A percentile compares a stretch with the other conserved stretches of the same genome.
Conservation (phyloP, 2,329 filamentous ascomycete genomes). For the Aspergillus uvarum region DNA sequence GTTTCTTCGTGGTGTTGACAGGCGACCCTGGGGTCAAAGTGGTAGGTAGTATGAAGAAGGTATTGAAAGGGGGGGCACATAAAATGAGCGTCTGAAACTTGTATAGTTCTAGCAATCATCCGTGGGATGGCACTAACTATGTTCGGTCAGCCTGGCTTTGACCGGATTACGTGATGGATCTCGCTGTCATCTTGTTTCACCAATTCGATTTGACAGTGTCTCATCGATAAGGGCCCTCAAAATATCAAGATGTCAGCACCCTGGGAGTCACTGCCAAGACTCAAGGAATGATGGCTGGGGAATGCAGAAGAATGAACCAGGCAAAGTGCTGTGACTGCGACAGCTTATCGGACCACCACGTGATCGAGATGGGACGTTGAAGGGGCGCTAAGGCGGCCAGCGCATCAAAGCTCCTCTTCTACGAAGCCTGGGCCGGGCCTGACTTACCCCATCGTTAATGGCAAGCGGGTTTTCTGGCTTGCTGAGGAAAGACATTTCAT, state of each 20-base stretch:
- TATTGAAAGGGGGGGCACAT: background rate
- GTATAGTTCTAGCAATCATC: background rate
- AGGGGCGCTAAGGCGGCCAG: conserved; percentile 19
- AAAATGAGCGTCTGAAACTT: background rate
- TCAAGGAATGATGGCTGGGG: conserved; percentile 35
- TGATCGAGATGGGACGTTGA: conserved; percentile 13
- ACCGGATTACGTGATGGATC: background rate
- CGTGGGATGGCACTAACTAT: too few species aligned
- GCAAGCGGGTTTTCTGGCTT: conserved; percentile 1
- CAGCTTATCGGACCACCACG: conserved; percentile 21
- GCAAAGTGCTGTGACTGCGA: background rate
- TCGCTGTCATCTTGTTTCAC: background rate
- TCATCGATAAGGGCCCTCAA: background rate
- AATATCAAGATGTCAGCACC: background rate
- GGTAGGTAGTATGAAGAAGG: background rate
- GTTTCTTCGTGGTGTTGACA: background rate
- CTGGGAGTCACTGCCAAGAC: background rate
- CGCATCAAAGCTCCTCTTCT: conserved; percentile 20
- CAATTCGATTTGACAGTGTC: background rate
- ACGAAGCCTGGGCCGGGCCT: conserved; percentile 15
- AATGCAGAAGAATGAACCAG: background rate
- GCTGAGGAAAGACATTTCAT: conserved; percentile 7
- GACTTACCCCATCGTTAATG: conserved; percentile 7
- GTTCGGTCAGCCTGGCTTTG: background rate
- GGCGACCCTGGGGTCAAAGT: background rate